Percentiles rank a stretch among this genome's conserved stretches.
Evolutionary conservation across 345 rosid genomes (phyloP).

Genomic region (Raphanus sativus): DNA sequence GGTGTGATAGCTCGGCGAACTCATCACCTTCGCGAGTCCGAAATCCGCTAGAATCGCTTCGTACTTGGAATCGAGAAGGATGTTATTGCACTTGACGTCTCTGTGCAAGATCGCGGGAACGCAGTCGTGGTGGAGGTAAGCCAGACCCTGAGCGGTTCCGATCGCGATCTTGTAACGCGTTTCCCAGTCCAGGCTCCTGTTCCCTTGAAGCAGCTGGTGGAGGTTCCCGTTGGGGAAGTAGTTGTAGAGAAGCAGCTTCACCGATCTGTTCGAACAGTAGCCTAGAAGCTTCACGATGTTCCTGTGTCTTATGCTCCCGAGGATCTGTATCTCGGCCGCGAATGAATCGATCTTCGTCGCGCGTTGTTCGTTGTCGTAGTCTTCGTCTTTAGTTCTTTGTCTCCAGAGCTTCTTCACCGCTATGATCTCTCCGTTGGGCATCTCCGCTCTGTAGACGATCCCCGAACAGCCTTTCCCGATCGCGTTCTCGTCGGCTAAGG

Average conservation of each 20-base stretch:
- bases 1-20: constrained; percentile 66
- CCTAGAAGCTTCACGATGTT: constrained; percentile 90
- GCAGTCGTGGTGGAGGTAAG: constrained; percentile 94
- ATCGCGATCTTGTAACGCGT: constrained; percentile 86
- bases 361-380: constrained; percentile 49
- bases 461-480: constrained; percentile 98
- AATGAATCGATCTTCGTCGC: constrained; percentile 61
- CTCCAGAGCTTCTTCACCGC: constrained; percentile 95
- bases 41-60: constrained; percentile 91
- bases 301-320: constrained; percentile 84
- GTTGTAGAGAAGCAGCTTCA: constrained; percentile 85
- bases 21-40: constrained; percentile 87
- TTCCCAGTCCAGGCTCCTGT: constrained; percentile 83
- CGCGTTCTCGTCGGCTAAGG: constrained; percentile 78
- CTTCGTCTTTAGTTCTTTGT: constrained; percentile 36
- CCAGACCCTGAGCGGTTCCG: constrained; percentile 89
- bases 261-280: constrained; percentile 79
- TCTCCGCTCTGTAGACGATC: constrained; percentile 79
- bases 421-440: constrained; percentile 71
- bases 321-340: constrained; percentile 89
- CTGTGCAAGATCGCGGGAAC: constrained; percentile 85
- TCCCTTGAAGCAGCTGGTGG: constrained; percentile 67
- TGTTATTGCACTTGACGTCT: constrained; percentile 91
- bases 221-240: constrained; percentile 82
- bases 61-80: constrained; percentile 75